A percentile compares a stretch with the other conserved stretches of the same genome.
phyloP scores from a whole-genome alignment of 306 rosid genomes.

The Prunus mira region DNA sequence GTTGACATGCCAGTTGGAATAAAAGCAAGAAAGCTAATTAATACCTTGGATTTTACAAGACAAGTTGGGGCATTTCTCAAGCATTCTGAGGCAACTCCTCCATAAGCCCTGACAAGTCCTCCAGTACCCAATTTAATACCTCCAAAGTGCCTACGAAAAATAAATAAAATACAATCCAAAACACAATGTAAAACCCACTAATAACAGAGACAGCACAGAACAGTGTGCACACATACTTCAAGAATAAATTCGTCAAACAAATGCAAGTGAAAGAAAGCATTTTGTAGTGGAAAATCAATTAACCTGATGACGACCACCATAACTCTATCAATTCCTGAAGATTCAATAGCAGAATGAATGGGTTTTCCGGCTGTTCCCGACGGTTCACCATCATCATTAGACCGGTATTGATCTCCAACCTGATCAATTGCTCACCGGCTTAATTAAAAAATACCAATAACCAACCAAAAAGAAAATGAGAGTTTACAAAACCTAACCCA shows the following conservation, averaged over 20 bases:
- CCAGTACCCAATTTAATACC: constrained; percentile 94
- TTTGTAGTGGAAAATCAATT: neutral
- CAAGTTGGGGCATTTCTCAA: constrained; percentile 73
- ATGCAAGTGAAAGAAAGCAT: neutral
- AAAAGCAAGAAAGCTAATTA: constrained; percentile 13
- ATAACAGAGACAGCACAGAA: neutral
- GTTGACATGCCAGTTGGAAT: neutral
- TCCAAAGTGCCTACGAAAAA: constrained; percentile 58
- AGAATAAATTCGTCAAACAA: neutral
- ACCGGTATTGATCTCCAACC: constrained; percentile 90
- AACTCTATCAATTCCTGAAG: constrained; percentile 90
- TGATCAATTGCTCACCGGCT: constrained; percentile 21
- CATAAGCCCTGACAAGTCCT: constrained; percentile 90
- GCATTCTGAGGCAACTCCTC: constrained; percentile 92
- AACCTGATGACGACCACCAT: constrained; percentile 97
- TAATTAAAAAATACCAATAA: neutral
- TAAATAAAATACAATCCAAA: neutral
- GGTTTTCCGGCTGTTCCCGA: constrained; percentile 98
- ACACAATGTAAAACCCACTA: neutral
- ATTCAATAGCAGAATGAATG: constrained; percentile 71
- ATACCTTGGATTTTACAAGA: constrained; percentile 81
- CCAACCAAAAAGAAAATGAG: neutral
- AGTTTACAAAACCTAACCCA: neutral
- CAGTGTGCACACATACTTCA: neutral
- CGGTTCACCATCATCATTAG: constrained; percentile 94